Percentiles rank a stretch among this genome's conserved stretches.
Conservation (phyloP, 306 rosid genomes). For the Vigna trinervia region DNA sequence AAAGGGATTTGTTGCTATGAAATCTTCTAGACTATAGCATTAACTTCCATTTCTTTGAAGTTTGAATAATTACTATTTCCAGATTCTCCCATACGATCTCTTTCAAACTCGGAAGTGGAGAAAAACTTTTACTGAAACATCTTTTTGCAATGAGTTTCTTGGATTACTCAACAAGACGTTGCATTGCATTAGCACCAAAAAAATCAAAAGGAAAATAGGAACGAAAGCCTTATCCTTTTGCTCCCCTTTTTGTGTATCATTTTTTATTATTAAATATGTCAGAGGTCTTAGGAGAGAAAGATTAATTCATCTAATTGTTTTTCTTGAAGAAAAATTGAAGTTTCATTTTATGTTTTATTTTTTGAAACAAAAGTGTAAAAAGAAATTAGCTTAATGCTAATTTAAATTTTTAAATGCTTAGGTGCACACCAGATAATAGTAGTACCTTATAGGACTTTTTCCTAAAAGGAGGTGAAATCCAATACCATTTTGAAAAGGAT, state of each 20-base stretch:
- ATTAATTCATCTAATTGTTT: no score
- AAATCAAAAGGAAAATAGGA: conserved; percentile 46
- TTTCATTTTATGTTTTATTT: no score
- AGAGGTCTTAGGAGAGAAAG: conserved; percentile 28
- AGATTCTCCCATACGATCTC: conserved; percentile 18
- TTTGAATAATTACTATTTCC: conserved; percentile 35
- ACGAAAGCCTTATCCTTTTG: conserved; percentile 35
- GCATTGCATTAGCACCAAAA: conserved; percentile 42
- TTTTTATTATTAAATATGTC: conserved; percentile 46
- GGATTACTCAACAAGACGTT: conserved; percentile 35
- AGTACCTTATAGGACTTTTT: conserved; percentile 2
- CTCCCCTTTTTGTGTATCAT: conserved; percentile 38
- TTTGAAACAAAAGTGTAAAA: no score
- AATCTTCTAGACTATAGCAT: background rate
- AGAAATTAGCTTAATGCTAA: no score
- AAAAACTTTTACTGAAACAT: conserved; percentile 10
- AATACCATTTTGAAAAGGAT: conserved; percentile 33
- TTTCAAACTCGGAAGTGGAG: conserved; percentile 36
- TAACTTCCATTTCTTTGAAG: conserved; percentile 12
- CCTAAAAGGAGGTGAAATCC: conserved; percentile 16
- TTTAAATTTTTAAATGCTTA: no score
- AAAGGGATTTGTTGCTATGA: background rate
- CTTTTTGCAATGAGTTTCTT: conserved; percentile 39
- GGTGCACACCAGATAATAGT: no score
- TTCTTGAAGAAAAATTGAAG: no score